Base-by-base conservation (phyloP, 2,329 filamentous ascomycete genomes). In the Lasiodiplodia hormozganensis region DNA sequence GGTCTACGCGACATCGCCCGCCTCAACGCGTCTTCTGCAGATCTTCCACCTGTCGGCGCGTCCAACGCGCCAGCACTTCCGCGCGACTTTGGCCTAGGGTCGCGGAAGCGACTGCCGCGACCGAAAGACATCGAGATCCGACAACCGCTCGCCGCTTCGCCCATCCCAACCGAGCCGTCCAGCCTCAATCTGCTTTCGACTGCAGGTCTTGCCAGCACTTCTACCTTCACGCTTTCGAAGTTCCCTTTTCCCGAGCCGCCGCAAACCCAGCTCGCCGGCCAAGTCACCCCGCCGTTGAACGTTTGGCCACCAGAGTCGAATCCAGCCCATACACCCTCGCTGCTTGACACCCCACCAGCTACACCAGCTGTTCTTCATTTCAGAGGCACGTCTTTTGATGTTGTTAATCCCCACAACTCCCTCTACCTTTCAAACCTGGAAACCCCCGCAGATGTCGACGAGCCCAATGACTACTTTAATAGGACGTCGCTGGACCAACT, bases 311-410 rank as follows among this genome's bases (percentile, higher is more conserved):
- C n/a, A 36, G 51, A 65, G 31, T 34, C 54, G 34, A 38, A 60
- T 14, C 60, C 31, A 3, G 49, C 25, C 23, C 47, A 36, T 43
- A 67, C 53, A 3, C 31, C 56, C 7, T 51, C 58, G 69, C 75
- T 66, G 73, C 75, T 76, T 2, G 76, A 69, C 16, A 79, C 77
- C 4, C 78, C 78, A 25, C 78, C 79, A 4, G 74, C 76, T 36
- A 80, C 78, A 4, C 78, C 79, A 56, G 78, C 78, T 16, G 75
- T 76, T 23, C 72, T 80, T 21, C 78, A 80, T 68, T 80, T 79
- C 68, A 76, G 78, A 28, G 79, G 79, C 56, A 71, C 78, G 3
- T 80, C 79, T 18, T 81, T 81, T 64, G 78, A 81, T 67, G 67
- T 81, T 14, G 74, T 81, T 23, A 81, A 81, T 57, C 78, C 79